phyloP scores from a whole-genome alignment of 1,284 basidiomycete species.

The Phaffia rhodozyma region DNA sequence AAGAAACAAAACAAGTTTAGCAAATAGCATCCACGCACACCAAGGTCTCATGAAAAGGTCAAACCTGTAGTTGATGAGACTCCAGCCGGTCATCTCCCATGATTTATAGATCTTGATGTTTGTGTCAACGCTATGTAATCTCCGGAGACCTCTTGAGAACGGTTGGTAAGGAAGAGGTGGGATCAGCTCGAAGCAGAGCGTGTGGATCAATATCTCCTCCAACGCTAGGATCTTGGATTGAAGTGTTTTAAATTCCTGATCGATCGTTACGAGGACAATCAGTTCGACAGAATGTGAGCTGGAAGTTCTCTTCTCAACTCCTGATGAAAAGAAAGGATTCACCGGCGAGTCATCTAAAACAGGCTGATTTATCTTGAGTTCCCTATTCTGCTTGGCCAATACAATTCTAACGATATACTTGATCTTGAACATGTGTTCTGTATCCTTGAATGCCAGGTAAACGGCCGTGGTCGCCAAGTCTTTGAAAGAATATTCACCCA shows the following conservation, averaged over 20 bases:
- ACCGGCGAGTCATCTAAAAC: too few relatives aligned
- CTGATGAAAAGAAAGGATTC: too few relatives aligned
- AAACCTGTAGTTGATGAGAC: constrained; percentile 10
- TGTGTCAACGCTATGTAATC: neutral
- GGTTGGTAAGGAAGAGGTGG: constrained; percentile 23
- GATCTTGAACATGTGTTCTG: constrained; percentile 22
- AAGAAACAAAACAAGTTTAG: neutral
- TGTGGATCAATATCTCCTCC: constrained; percentile 25
- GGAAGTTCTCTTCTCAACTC: too few relatives aligned
- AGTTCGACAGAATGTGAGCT: neutral
- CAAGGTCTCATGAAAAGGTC: neutral
- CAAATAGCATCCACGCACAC: neutral
- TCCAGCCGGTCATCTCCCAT: constrained; percentile 1
- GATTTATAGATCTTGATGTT: neutral
- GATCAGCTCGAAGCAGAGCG: constrained; percentile 26
- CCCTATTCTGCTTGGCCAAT: neutral
- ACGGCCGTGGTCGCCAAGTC: constrained; percentile 21
- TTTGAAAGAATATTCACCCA: constrained; percentile 13
- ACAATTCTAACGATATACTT: constrained; percentile 18
- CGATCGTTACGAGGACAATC: neutral
- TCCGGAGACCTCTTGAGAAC: neutral
- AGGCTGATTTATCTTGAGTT: neutral
- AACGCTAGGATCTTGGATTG: constrained; percentile 20
- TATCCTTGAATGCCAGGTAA: constrained; percentile 28
- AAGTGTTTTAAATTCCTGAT: constrained; percentile 10